Evolutionary conservation across 371 early-diverging fungal genomes (phyloP).

Genomic region (Zopfochytrium polystomum): DNA sequence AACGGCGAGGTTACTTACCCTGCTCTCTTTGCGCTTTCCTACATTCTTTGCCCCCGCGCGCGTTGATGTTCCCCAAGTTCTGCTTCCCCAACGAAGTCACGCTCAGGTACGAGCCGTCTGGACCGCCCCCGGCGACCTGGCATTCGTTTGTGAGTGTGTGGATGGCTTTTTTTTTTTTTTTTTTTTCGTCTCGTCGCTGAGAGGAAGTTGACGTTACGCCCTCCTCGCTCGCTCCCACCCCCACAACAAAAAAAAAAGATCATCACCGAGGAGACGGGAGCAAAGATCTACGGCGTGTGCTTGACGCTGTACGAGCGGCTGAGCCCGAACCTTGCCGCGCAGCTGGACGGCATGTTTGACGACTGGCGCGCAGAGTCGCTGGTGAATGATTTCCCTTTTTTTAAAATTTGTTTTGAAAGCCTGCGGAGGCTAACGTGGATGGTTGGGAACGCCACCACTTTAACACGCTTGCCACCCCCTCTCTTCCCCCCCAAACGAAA

Average conservation of each 20-base stretch:
- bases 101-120: conserved; percentile 48
- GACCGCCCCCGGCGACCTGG: conserved; percentile 58
- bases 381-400: conserved; percentile 31
- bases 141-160: conserved; percentile 66
- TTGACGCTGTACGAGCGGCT: conserved; percentile 64
- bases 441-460: background rate
- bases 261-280: conserved; percentile 69
- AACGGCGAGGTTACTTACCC: no score
- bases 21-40: background rate
- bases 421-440: background rate
- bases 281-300: conserved; percentile 67
- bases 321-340: conserved; percentile 36
- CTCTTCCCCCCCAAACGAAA: background rate
- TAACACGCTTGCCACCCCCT: background rate
- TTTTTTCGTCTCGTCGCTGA: no score
- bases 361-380: conserved; percentile 55
- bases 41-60: conserved; percentile 7
- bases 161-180: background rate
- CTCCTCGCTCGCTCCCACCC: background rate
- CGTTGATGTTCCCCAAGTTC: conserved; percentile 62
- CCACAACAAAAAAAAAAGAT: no score
- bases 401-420: background rate
- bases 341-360: conserved; percentile 51
- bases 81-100: conserved; percentile 72
- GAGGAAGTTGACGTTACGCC: no score